A percentile compares a stretch with the other conserved stretches of the same genome.
Conservation (phyloP, 2,329 filamentous ascomycete species). For the Davidsoniella neocaledoniae region DNA sequence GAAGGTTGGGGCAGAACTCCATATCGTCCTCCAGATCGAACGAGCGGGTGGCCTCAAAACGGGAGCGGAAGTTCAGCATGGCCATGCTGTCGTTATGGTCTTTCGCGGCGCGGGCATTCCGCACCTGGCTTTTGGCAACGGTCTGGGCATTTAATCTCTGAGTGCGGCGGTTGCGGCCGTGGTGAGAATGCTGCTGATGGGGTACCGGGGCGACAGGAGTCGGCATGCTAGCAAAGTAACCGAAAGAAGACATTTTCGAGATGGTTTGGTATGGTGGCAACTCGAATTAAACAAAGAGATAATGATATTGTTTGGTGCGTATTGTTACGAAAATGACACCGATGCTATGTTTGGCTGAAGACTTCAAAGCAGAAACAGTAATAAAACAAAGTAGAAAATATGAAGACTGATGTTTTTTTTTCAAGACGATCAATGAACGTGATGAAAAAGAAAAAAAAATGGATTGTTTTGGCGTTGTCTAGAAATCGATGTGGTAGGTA, state of each 20-base stretch:
- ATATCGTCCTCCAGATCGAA: constrained; percentile 94
- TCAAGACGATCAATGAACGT: too few species aligned
- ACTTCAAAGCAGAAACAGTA: too few species aligned
- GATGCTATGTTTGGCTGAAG: too few species aligned
- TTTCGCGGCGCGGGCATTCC: constrained; percentile 73
- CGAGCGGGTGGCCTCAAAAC: constrained; percentile 80
- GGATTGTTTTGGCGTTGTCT: too few species aligned
- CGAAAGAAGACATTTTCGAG: constrained; percentile 43
- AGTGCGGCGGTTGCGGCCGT: constrained; percentile 70
- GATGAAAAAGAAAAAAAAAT: too few species aligned
- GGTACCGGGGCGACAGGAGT: constrained; percentile 26
- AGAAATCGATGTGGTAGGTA: too few species aligned
- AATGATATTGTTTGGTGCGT: too few species aligned
- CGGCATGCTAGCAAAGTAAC: constrained; percentile 42
- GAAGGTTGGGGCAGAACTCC: constrained; percentile 81
- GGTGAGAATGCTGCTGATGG: constrained; percentile 55
- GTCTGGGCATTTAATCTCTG: constrained; percentile 46
- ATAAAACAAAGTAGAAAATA: too few species aligned
- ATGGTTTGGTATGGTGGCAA: too few species aligned
- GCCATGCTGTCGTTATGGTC: constrained; percentile 54
- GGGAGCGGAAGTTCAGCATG: constrained; percentile 61
- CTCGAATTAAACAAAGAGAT: too few species aligned
- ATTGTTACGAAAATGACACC: too few species aligned
- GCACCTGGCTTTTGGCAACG: constrained; percentile 69
- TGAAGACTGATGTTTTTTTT: too few species aligned